Base-by-base conservation (phyloP, 176 grass and related monocot species). In the Poa pratensis region DNA sequence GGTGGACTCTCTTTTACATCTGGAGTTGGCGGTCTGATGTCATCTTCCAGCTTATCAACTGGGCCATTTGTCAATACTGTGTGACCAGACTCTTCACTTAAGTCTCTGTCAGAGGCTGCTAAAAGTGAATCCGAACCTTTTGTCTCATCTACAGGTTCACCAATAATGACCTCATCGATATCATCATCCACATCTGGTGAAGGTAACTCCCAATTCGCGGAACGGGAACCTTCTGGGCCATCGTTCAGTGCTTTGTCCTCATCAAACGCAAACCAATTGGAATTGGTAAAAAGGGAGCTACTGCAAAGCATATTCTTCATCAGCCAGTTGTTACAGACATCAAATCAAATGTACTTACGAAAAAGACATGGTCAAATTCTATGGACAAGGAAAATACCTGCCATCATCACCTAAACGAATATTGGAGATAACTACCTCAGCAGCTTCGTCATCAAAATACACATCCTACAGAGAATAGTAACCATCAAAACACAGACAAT, bases 391-490 rank as follows among this genome's bases (percentile, higher is more conserved):
- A 78, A 65, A 52, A 52, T 92, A 98, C 95, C 91, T 90, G 57
- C 87, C 95, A 83, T 92, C 93, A 6, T 91, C 87, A 71, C 91
- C 89, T 24, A 98, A 83, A 32, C 93, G 93, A 82, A 98, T 91
- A 69, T 93, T 93, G 69, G 93, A 95, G 23, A 95, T 95, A 57
- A 98, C 91, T 72, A 95, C 95, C 88, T 98, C 95, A 14, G 95
- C 95, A 64, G 95, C 88, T 83, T 98, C 95, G 86, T 98, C 95
- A 73, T 98, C 95, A 92, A 98, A 98, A 90, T 98, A 98, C 78
- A 89, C 93, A 86, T 98, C 96, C 96, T 98, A 83, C 14, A 54
- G 69, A 64, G 69, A 23, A 78, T n/a, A 52, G 65, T 77, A 77
- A 72, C 28, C 61, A 23, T 65, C 15, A 72, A 35, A 90, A 79